These are phyloP conservation scores for Phylloporus sp. DNA, from an alignment of 768 basidiomycete genomes.

Conservation along the genomic window DNA sequence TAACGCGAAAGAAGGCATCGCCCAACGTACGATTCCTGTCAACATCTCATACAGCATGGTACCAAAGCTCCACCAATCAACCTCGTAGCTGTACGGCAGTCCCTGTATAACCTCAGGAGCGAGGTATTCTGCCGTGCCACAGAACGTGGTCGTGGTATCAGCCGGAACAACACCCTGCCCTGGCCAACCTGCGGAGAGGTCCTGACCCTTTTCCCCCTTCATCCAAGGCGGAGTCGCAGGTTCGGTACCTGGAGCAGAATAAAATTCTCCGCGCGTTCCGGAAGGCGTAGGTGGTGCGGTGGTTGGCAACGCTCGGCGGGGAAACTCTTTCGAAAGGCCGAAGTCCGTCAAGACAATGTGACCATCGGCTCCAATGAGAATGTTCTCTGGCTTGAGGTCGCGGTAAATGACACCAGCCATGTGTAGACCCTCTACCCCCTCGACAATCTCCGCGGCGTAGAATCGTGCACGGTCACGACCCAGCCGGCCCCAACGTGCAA, in stretches of 20 bases:
- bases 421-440: constrained; percentile 93
- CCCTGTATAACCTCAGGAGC: constrained; percentile 97
- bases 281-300: constrained; percentile 58
- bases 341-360: constrained; percentile 98
- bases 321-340: constrained; percentile 89
- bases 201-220: constrained; percentile 55
- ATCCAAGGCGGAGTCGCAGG: constrained; percentile 74
- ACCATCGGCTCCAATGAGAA: constrained; percentile 89
- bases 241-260: constrained; percentile 37
- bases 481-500: constrained; percentile 90
- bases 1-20: constrained; percentile 12
- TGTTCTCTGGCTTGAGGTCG: constrained; percentile 95
- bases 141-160: constrained; percentile 83
- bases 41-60: constrained; percentile 98
- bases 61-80: constrained; percentile 98
- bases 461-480: constrained; percentile 93
- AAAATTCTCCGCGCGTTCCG: constrained; percentile 48
- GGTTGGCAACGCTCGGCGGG: constrained; percentile 42
- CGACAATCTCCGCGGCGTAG: constrained; percentile 96
- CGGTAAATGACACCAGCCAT: constrained; percentile 94
- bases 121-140: constrained; percentile 94
- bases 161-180: constrained; percentile 42
- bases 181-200: constrained; percentile 54
- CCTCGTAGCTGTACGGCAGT: constrained; percentile 84
- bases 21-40: constrained; percentile 72